Evolutionary conservation across 2,329 filamentous ascomycete species (phyloP).

Genomic region (Arthrinium puccinioides): DNA sequence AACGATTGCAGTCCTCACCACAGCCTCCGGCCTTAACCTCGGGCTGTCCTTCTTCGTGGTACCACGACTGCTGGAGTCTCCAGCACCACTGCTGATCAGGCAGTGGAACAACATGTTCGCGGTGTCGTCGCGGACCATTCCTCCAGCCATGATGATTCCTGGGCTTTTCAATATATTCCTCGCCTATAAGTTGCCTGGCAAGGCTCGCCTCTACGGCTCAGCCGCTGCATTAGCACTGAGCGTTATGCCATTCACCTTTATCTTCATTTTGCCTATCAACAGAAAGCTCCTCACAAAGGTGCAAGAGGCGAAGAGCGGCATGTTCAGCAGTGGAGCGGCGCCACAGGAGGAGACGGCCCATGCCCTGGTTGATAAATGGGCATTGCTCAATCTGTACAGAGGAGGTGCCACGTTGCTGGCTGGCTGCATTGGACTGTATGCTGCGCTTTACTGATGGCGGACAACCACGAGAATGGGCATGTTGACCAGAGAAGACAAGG

Average conservation of each 20-base stretch:
- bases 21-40: constrained; percentile 30
- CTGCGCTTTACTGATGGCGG: constrained; percentile 53
- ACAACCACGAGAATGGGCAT: no score
- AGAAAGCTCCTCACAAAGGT: constrained; percentile 36
- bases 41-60: constrained; percentile 35
- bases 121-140: constrained; percentile 30
- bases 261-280: constrained; percentile 40
- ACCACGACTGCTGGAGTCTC: constrained; percentile 47
- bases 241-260: constrained; percentile 44
- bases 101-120: constrained; percentile 44
- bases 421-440: constrained; percentile 29
- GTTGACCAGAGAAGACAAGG: no score
- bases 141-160: constrained; percentile 29
- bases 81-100: constrained; percentile 43
- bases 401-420: constrained; percentile 34
- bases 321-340: background rate
- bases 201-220: constrained; percentile 30
- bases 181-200: constrained; percentile 25
- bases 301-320: constrained; percentile 26
- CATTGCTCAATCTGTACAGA: constrained; percentile 62
- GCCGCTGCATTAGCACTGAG: constrained; percentile 37
- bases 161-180: constrained; percentile 36
- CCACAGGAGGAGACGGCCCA: constrained; percentile 7
- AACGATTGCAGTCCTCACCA: constrained; percentile 42
- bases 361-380: constrained; percentile 30